These are phyloP conservation scores for Epichloe uncinata DNA, from an alignment of 2,329 filamentous ascomycete genomes.

Conservation along the genomic window DNA sequence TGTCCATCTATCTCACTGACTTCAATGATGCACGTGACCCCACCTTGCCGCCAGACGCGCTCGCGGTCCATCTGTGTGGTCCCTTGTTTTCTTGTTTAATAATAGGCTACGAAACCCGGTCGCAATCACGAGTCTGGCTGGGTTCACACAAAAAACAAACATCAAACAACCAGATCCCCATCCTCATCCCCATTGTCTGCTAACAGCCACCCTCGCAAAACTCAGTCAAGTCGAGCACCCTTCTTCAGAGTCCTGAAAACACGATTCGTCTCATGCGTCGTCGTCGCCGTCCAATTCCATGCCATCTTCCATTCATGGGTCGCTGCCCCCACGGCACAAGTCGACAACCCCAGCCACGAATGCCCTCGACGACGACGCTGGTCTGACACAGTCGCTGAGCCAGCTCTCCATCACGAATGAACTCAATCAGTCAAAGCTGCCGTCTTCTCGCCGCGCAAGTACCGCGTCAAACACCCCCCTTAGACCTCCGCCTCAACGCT, in stretches of 20 bases:
- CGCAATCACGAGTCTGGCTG: no score
- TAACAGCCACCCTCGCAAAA: no score
- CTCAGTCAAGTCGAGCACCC: neutral
- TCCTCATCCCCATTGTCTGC: no score
- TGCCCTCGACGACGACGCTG: conserved; percentile 12
- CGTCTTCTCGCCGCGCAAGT: conserved; percentile 5
- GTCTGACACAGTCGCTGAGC: conserved; percentile 28
- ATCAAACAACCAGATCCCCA: no score
- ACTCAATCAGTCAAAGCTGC: conserved; percentile 14
- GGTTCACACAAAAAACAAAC: no score
- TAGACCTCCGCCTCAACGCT: conserved; percentile 22
- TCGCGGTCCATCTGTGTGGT: no score
- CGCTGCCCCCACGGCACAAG: conserved; percentile 1
- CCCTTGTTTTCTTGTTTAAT: no score
- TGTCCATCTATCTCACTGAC: no score
- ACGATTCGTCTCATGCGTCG: conserved; percentile 2
- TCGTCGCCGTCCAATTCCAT: conserved; percentile 1
- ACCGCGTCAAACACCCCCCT: conserved; percentile 21
- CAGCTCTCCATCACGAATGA: conserved; percentile 30
- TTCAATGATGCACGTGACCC: no score
- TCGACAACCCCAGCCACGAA: neutral
- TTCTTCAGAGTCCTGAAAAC: neutral
- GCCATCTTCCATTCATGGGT: conserved; percentile 1
- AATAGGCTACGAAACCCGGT: no score
- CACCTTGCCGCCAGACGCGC: no score